Evolutionary conservation across 345 rosid genomes (phyloP).

Genomic region (Melaleuca quinquenervia): DNA sequence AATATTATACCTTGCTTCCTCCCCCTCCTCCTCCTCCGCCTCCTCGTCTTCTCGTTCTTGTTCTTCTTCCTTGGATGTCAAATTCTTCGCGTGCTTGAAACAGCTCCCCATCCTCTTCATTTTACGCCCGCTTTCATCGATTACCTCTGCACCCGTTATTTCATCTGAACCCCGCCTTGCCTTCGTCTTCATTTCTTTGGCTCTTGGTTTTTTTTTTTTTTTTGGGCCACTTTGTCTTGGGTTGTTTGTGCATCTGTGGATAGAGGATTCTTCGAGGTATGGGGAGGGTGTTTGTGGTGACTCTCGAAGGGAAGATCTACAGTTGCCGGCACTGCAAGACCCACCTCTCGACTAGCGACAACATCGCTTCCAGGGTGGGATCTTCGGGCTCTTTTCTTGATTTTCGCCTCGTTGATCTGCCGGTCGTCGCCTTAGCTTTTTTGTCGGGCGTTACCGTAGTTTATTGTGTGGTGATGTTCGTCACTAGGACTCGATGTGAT

Average conservation of each 20-base stretch:
- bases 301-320: constrained; percentile 86
- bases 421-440: not conserved
- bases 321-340: constrained; percentile 92
- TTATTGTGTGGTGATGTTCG: not conserved
- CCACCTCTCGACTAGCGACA: constrained; percentile 69
- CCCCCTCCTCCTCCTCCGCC: not conserved
- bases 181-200: not conserved
- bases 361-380: constrained; percentile 75
- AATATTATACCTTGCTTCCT: not conserved
- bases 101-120: not conserved
- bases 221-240: not conserved
- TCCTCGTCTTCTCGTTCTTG: too few relatives aligned
- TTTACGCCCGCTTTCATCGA: not conserved
- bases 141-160: not conserved
- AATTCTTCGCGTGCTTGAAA: not conserved
- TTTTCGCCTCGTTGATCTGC: not conserved
- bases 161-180: too few relatives aligned
- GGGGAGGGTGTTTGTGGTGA: constrained; percentile 90
- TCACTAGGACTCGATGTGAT: not conserved
- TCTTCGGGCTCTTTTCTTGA: not conserved
- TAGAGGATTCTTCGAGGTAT: constrained; percentile 17
- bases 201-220: not conserved
- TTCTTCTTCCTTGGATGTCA: not conserved
- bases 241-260: not conserved
- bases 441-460: not conserved